Base-by-base conservation (phyloP, 2,329 filamentous ascomycete genomes). In the Stachybotrys chlorohalonatus region DNA sequence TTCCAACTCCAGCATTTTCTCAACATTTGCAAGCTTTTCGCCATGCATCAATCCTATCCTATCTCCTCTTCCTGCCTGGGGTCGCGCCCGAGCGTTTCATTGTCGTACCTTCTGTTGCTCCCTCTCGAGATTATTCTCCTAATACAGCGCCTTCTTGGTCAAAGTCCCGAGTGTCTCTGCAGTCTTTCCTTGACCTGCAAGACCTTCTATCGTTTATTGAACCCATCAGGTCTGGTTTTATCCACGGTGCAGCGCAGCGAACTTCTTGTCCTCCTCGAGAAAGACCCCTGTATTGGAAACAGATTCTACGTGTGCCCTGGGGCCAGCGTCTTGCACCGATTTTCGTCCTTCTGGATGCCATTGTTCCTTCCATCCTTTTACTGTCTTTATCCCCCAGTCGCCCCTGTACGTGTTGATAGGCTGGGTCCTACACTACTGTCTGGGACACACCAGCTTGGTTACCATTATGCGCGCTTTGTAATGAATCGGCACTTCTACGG, bases 401-500 rank as follows among this genome's bases (percentile, higher is more conserved):
- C 36, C 2, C 36, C 13, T 42, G 36, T 42, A 42, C 36, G 36
- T 13, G 24, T 24, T 24, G 24, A 4, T 42, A 42, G 13, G 8
- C 36, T 42, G 13, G 8, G 9, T 42, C 13, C 13, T 13, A 13
- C 52, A 36, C 8, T 49, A 31, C 46, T 8, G 36, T 6, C 17
- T 36, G 52, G 11, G 46, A 36, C 3, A 53, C 48, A 30, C 46
- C 5, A n/a, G 13, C n/a, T 49, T 7, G 30, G 52, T 30, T 53
- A 48, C 39, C 45, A 53, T 53, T 42, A 48, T 31, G 52, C 52
- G 7, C 52, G 52, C 47, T 42, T 48, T 48, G 52, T 53, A 17
- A 53, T 53, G 52, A 53, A 53, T 48, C 45, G 52, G 13, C 45
- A 53, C 32, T 24, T 48, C 52, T 8, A 53, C 31, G 52, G 52